These are phyloP conservation scores for Zasmidium citrigriseum DNA, from an alignment of 2,329 filamentous ascomycete species.

Conservation along the genomic window DNA sequence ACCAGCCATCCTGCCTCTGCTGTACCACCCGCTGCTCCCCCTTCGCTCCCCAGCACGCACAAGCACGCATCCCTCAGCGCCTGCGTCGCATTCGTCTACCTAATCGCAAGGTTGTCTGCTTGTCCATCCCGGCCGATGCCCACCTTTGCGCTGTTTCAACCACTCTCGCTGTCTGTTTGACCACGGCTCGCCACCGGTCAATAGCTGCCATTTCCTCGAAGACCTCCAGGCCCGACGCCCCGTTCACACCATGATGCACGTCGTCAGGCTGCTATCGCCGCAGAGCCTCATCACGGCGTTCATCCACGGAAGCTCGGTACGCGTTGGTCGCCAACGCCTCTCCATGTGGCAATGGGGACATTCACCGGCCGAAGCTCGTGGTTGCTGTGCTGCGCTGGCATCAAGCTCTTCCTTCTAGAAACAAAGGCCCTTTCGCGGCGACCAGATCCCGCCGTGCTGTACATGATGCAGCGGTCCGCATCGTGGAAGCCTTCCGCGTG, in stretches of 20 bases:
- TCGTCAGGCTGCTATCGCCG: not conserved
- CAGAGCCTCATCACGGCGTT: not conserved
- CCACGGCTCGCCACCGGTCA: constrained; percentile 3
- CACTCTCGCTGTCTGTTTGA: not conserved
- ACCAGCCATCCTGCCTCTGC: not conserved
- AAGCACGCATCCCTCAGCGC: no score
- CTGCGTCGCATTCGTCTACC: no score
- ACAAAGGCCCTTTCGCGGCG: not conserved
- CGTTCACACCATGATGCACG: constrained; percentile 1
- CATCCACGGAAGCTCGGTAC: not conserved
- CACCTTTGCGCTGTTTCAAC: not conserved
- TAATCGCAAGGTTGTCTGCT: not conserved
- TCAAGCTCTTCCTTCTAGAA: not conserved
- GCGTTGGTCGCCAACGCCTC: no score
- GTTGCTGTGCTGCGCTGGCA: constrained; percentile 2
- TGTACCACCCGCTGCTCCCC: not conserved
- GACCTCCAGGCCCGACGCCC: not conserved
- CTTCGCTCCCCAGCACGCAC: no score
- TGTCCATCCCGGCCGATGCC: not conserved
- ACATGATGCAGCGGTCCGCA: not conserved
- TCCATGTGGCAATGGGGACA: not conserved
- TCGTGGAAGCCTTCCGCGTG: not conserved
- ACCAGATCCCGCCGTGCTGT: not conserved
- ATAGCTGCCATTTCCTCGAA: not conserved
- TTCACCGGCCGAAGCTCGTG: constrained; percentile 8